These are phyloP conservation scores for Coniferiporia weirii DNA, from an alignment of 1,284 basidiomycete species.

Conservation along the genomic window DNA sequence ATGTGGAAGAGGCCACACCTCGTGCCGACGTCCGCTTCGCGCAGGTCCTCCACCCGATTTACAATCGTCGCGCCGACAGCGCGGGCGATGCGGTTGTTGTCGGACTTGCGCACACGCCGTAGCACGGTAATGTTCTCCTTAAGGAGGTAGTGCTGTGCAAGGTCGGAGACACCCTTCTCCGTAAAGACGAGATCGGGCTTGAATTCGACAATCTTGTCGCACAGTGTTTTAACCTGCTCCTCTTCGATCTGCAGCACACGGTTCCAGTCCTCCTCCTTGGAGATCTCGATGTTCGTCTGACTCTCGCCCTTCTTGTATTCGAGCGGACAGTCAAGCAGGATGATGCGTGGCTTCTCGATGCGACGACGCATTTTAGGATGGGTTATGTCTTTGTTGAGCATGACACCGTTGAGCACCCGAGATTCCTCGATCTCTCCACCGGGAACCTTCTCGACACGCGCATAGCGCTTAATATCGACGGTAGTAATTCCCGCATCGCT, in stretches of 20 bases:
- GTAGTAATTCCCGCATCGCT: slow-evolving; percentile 71
- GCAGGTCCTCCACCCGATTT: slow-evolving; percentile 92
- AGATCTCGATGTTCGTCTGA: slow-evolving; percentile 98
- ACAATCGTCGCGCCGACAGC: slow-evolving; percentile 96
- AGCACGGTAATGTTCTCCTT: slow-evolving; percentile 90
- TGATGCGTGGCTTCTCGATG: slow-evolving; percentile 86
- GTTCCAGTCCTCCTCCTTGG: slow-evolving; percentile 92
- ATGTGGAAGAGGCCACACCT: slow-evolving; percentile 93
- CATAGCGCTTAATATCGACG: slow-evolving; percentile 97
- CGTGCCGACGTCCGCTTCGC: slow-evolving; percentile 89
- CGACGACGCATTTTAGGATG: slow-evolving; percentile 95
- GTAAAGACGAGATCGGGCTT: slow-evolving; percentile 96
- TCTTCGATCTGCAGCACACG: slow-evolving; percentile 94
- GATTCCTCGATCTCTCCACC: slow-evolving; percentile 97
- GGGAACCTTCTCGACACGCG: slow-evolving; percentile 94
- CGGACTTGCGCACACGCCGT: slow-evolving; percentile 93
- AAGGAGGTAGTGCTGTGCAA: slow-evolving; percentile 89
- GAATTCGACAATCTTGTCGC: slow-evolving; percentile 85
- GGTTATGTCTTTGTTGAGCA: slow-evolving; percentile 99
- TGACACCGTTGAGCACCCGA: slow-evolving; percentile 83
- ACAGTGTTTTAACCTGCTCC: slow-evolving; percentile 91
- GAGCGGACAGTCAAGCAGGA: slow-evolving; percentile 92
- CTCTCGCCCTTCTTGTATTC: slow-evolving; percentile 99
- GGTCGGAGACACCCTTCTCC: slow-evolving; percentile 96
- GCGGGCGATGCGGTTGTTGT: slow-evolving; percentile 97